Evolutionary conservation across 2,329 filamentous ascomycete genomes (phyloP).

Genomic region (Stagonosporopsis vannaccii): DNA sequence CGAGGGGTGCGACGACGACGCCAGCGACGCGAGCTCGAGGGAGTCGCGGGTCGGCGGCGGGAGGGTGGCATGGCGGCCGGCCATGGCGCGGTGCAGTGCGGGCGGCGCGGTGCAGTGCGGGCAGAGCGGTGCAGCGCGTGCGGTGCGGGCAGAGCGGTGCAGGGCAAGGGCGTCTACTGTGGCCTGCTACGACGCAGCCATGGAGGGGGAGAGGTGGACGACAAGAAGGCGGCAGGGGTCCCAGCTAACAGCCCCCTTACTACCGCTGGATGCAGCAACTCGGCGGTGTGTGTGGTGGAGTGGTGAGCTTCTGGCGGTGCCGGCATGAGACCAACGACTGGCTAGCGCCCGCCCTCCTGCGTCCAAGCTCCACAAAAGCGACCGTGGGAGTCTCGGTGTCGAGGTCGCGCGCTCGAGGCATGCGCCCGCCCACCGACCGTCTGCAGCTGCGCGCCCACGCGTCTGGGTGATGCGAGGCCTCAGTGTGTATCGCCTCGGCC

Average conservation of each 20-base stretch:
- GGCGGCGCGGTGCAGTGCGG: too few species aligned
- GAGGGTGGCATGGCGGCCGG: constrained; percentile 48
- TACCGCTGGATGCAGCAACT: too few species aligned
- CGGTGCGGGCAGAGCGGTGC: too few species aligned
- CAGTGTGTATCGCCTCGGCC: constrained; percentile 32
- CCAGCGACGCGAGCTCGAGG: constrained; percentile 92
- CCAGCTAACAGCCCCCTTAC: too few species aligned
- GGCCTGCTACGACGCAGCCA: constrained; percentile 31
- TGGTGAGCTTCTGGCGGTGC: not conserved
- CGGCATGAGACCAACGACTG: constrained; percentile 6
- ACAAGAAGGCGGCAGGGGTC: too few species aligned
- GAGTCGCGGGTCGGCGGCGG: constrained; percentile 75
- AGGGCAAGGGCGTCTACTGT: not conserved
- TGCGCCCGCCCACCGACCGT: not conserved
- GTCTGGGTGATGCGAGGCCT: constrained; percentile 40
- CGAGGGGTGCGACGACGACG: constrained; percentile 76
- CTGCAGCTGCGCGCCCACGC: constrained; percentile 25
- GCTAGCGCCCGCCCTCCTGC: constrained; percentile 3
- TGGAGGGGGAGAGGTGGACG: too few species aligned
- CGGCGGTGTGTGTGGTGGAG: constrained; percentile 9
- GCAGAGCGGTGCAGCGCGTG: too few species aligned
- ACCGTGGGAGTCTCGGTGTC: constrained; percentile 15
- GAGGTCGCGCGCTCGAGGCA: too few species aligned
- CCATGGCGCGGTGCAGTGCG: constrained; percentile 49
- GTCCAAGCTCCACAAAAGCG: constrained; percentile 10